These are phyloP conservation scores for Penstemon newberryi DNA, from an alignment of 257 asterid species.

Conservation along the genomic window DNA sequence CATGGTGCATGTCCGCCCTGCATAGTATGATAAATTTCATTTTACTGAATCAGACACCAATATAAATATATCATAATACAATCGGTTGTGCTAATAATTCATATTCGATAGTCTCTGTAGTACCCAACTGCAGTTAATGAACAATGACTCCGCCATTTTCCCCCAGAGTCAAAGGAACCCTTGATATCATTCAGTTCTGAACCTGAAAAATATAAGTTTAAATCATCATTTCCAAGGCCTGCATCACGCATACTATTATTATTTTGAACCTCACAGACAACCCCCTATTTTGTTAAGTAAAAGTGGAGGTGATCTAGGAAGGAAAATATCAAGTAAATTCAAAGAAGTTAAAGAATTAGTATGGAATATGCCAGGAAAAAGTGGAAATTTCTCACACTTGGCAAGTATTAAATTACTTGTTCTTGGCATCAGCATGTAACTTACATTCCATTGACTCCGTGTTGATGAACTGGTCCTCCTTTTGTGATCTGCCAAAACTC, in stretches of 20 bases:
- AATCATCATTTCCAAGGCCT: slow-evolving; percentile 22
- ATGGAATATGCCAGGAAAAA: slow-evolving; percentile 3
- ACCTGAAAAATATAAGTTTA: slow-evolving; percentile 42
- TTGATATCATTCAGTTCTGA: slow-evolving; percentile 34
- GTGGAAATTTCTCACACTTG: background rate
- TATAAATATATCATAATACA: slow-evolving; percentile 20
- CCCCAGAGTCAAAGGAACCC: slow-evolving; percentile 39
- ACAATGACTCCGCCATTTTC: slow-evolving; percentile 56
- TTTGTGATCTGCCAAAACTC: slow-evolving; percentile 31
- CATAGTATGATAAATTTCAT: slow-evolving; percentile 28
- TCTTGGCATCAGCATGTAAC: slow-evolving; percentile 22
- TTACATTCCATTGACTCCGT: slow-evolving; percentile 43
- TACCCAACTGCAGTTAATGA: slow-evolving; percentile 51
- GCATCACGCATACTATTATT: background rate
- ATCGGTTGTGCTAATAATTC: slow-evolving; percentile 24
- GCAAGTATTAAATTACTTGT: slow-evolving; percentile 10
- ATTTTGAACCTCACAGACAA: slow-evolving; percentile 18
- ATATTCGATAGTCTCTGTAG: slow-evolving; percentile 21
- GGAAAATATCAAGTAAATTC: slow-evolving; percentile 18
- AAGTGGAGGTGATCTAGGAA: slow-evolving; percentile 21
- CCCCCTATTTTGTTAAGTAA: slow-evolving; percentile 13
- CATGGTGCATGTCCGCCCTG: slow-evolving; percentile 43
- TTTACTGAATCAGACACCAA: slow-evolving; percentile 23
- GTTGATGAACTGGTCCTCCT: slow-evolving; percentile 29
- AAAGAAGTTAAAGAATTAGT: slow-evolving; percentile 9